Conservation (phyloP, 257 asterid species). For the Echites panduratus region DNA sequence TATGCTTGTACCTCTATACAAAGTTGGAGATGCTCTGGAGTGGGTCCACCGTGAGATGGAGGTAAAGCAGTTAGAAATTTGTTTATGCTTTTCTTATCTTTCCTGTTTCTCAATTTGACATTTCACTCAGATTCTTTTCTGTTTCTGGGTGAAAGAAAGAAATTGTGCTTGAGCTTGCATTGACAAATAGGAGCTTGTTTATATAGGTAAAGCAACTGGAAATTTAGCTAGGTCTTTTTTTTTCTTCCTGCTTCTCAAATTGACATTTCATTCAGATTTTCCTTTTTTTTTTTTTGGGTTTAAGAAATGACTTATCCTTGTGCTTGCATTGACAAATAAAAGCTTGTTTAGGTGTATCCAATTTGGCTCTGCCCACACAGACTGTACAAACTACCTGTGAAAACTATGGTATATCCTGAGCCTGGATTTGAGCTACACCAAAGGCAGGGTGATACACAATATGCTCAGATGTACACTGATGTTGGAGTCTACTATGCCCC, state of each 20-base stretch:
- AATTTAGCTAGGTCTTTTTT: too few relatives aligned
- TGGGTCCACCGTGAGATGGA: slow-evolving; percentile 90
- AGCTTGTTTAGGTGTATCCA: slow-evolving; percentile 72
- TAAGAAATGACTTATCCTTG: neutral
- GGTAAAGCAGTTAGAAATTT: slow-evolving; percentile 31
- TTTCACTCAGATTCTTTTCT: neutral
- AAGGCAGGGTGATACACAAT: slow-evolving; percentile 79
- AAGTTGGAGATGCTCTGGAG: slow-evolving; percentile 90
- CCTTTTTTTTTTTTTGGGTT: neutral
- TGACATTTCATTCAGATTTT: neutral
- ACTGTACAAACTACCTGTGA: slow-evolving; percentile 70
- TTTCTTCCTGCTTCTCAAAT: neutral
- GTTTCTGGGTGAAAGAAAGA: neutral
- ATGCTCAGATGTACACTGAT: slow-evolving; percentile 93
- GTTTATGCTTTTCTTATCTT: neutral
- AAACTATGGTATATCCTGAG: slow-evolving; percentile 87
- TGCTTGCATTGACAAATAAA: slow-evolving; percentile 14
- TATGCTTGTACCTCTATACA: slow-evolving; percentile 90
- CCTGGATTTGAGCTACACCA: slow-evolving; percentile 84
- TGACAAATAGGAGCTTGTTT: slow-evolving; percentile 25
- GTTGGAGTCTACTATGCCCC: slow-evolving; percentile 94
- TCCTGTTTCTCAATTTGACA: neutral
- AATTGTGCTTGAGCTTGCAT: neutral
- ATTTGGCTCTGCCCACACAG: slow-evolving; percentile 97
- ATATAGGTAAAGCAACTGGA: slow-evolving; percentile 42